Evolutionary conservation across 495 filamentous ascomycete genomes (phyloP), one percentile per base, ranked within the genome.

Genomic region (Lepraria neglecta): DNA sequence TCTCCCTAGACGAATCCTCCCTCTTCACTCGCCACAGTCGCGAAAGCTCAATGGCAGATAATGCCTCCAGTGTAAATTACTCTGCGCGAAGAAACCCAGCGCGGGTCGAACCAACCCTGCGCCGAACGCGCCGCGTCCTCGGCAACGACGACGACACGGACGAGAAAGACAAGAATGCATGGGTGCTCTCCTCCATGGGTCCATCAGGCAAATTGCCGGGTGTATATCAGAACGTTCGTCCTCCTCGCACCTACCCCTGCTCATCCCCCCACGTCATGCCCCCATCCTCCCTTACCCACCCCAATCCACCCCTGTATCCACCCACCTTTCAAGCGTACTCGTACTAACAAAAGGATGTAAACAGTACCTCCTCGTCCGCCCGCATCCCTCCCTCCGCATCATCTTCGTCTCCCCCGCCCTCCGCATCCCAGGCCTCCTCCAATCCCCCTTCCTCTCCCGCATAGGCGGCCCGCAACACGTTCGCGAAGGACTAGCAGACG

Each of bases 381-480:
- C 85, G 0, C 75, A 75, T 60, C 84, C 85, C 3, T 82, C 74
- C 59, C 73, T 87, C 4, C 77, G 80, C 28, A 81, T 86, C 61
- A 77, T 87, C n/a, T 87, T 87, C 73, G 78, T 82, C 46, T 84
- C 82, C 6, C 84, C 85, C 4, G 79, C 81, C 38, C 77, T 87
- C 31, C 82, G 84, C 24, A 76, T 86, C 30, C 84, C 85, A 0
- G 84, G 85, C 1, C 84, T 85, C 58, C 70, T 86, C 3, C 85
- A 87, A 69, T 83, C 80, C 6, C 78, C 75, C 53, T 84, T 88
- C 69, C 74, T 87, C 51, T 70, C 75, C 56, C 81, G 79, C 55
- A 84, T 87, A 55, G 82, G 83, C 35, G 84, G 84, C 24, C 73
- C 76, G 9, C 54, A 69, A 2, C 74, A 76, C 35, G 77, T 82